These are phyloP conservation scores for Vaccinium corymbosum DNA, from an alignment of 148 eudicot species.

Conservation along the genomic window DNA sequence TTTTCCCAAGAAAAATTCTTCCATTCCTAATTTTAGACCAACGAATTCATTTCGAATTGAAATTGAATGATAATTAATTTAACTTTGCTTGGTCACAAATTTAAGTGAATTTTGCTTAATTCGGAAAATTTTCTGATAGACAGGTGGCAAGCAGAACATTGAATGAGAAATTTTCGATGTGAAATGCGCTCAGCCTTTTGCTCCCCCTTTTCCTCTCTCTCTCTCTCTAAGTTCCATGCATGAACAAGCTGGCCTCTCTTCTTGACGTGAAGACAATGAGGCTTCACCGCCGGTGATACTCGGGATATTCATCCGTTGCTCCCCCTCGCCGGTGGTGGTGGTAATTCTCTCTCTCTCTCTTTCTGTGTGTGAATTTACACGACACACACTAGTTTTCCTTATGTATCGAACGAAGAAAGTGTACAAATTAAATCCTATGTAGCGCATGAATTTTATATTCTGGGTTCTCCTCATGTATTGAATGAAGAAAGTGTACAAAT, in stretches of 20 bases:
- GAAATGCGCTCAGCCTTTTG: not conserved
- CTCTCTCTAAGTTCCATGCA: not conserved
- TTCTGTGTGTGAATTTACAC: too few relatives aligned
- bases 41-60: too few relatives aligned
- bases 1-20: not conserved
- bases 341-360: not conserved
- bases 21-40: not conserved
- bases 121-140: not conserved
- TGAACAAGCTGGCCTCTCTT: not conserved
- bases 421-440: not conserved
- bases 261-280: not conserved
- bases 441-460: not conserved
- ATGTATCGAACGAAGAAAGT: not conserved
- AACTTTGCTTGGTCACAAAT: not conserved
- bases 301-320: not conserved
- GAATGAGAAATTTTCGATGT: not conserved
- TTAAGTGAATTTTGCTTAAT: not conserved
- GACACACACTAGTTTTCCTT: not conserved
- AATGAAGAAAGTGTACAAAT: too few relatives aligned
- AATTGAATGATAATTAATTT: too few relatives aligned
- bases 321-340: not conserved
- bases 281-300: not conserved
- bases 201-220: not conserved
- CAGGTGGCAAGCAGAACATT: not conserved
- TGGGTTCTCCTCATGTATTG: too few relatives aligned